Conservation (phyloP, 805 yeast species). For the Sugiyamaella boreocaroliniensis region DNA sequence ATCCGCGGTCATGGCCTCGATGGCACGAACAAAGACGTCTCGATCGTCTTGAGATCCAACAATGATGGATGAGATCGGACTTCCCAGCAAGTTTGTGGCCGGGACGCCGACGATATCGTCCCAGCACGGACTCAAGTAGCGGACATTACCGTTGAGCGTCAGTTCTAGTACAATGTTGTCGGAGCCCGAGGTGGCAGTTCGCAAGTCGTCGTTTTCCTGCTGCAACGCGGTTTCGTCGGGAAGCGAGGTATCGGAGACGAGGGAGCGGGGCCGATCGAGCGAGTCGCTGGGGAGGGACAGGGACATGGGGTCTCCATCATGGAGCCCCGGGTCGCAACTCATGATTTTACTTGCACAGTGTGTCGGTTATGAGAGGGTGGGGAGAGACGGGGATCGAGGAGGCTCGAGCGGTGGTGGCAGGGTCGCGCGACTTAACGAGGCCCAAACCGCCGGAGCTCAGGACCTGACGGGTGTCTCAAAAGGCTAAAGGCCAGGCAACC, state of each 20-base stretch:
- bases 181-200: constrained; percentile 22
- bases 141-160: constrained; percentile 71
- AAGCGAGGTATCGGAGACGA: not conserved
- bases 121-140: constrained; percentile 73
- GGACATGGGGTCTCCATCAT: not conserved
- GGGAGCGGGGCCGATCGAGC: not conserved
- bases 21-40: constrained; percentile 62
- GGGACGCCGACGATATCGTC: constrained; percentile 47
- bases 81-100: constrained; percentile 44
- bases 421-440: too few relatives aligned
- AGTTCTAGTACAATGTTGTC: constrained; percentile 72
- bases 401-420: too few relatives aligned
- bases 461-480: not conserved
- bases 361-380: too few relatives aligned
- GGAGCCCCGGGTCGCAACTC: too few relatives aligned
- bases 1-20: constrained; percentile 60
- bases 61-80: constrained; percentile 57
- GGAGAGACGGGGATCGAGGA: too few relatives aligned
- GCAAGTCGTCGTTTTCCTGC: constrained; percentile 30
- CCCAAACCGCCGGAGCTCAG: not conserved
- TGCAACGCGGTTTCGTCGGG: constrained; percentile 4
- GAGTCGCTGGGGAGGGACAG: not conserved
- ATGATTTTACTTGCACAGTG: too few relatives aligned
- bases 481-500: not conserved
- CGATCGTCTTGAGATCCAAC: constrained; percentile 60